Evolutionary conservation across 129 eudicot genomes (phyloP), one percentile per base, ranked within the genome.

Genomic region (Oenanthe sinensis): DNA sequence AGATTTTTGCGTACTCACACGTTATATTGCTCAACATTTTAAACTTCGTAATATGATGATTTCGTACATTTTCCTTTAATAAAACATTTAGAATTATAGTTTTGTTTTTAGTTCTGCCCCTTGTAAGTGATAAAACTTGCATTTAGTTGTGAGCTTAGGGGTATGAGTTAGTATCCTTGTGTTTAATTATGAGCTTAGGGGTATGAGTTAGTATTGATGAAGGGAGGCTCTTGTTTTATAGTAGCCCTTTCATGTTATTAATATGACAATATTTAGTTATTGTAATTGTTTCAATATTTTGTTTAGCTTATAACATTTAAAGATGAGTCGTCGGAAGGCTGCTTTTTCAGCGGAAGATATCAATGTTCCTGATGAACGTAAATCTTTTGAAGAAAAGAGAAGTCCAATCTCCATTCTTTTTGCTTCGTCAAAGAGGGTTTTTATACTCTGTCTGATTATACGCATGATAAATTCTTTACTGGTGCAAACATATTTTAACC

Each of bases 401-500:
- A 67, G 19, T 8, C 30, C 40, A 42, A 77, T 43, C 39, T 69
- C 88, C 44, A 58, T 48, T 49, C 79, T 55, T 16, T 77, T 47
- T 80, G 74, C 80, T 62, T 87, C 96, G 42, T 78, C 80, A 37
- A 81, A 48, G 82, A 90, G 81, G 80, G 81, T 90, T 22, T 87
- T 90, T 68, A 6, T 82, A 30, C 70, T 91, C 19, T 94, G 97
- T 82, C 82, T 94, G 86, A 50, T 69, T 24, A 45, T 85, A 22
- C 86, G 96, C 71, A 75, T 88, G 55, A 62, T 80, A 39, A 95
- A 91, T 82, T 89, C 98, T 5, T 86, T 95, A 55, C 63, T 95
- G 68, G 90, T 95, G 70, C 98, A 95, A 85, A 90, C 98, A 37
- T 95, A 95, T 82, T 95, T 95, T 85, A 95, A 95, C 71, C 98